Base-by-base conservation (phyloP, 192 early-diverging fungal species). In the Rhizophlyctis rosea region DNA sequence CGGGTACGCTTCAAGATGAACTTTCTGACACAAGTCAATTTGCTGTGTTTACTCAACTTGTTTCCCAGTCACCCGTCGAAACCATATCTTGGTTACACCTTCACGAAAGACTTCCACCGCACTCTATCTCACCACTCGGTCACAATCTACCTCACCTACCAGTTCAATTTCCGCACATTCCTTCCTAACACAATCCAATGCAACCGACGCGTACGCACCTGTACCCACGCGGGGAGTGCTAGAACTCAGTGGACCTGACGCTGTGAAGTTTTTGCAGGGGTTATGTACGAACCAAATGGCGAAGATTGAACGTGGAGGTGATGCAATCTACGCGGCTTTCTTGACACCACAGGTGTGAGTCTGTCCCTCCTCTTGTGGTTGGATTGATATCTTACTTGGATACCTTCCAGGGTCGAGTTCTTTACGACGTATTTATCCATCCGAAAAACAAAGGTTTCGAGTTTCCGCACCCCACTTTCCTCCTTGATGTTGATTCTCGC, bases 391-490 rank as follows among this genome's bases (percentile, higher is more conserved):
- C 34, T 35, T 4, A 11, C 29, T 21, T 39, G 3, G 5, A 27
- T 47, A n/a, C 52, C 23, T 52, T 11, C 48, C 66, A 91, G 87
- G 96, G 96, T 18, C 84, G 96, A 34, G 75, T 96, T 29, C 71
- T 98, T 14, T 90, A 81, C 51, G 96, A 98, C 67, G 87, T 86
- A 24, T 94, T 98, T 62, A 82, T 98, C 24, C 90, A 96, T 71
- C 89, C 89, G 2, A 58, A 75, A 25, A 88, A 90, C 72, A 50
- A 54, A 0, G 78, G 76, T 11, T 68, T 60, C 29, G 78, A 81
- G 27, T 87, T 88, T 36, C 83, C 85, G 32, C 85, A 87, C 48
- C 83, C 86, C 1, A 75, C 67, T 33, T 94, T 81, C 66, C 64
- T 95, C 31, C 73, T 98, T 23, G 93, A 98, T 50, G 85, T 83